A percentile compares a stretch with the other conserved stretches of the same genome.
phyloP scores from a whole-genome alignment of 345 rosid species.

The Chamaenerion angustifolium region DNA sequence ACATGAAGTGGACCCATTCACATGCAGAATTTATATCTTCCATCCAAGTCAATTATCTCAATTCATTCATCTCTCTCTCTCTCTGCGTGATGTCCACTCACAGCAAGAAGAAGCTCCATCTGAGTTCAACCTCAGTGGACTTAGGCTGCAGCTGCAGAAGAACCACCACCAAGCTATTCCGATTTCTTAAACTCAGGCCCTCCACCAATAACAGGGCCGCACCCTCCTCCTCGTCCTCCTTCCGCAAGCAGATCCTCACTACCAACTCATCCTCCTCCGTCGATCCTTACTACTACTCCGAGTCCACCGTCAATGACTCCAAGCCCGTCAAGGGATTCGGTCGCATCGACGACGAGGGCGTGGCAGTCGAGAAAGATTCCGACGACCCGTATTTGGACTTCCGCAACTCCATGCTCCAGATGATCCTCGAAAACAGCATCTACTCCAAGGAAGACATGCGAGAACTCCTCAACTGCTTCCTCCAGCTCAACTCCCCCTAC shows the following conservation, averaged over 20 bases:
- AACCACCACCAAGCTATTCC: constrained; percentile 25
- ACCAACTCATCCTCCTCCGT: constrained; percentile 5
- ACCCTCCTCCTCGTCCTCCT: constrained; percentile 5
- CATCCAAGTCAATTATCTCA: too few species aligned
- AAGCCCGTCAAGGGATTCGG: constrained; percentile 33
- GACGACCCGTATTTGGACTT: constrained; percentile 87
- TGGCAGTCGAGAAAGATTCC: constrained; percentile 92
- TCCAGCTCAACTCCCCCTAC: constrained; percentile 67
- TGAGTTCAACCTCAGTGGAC: constrained; percentile 48
- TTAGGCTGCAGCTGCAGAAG: constrained; percentile 60
- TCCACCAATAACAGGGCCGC: constrained; percentile 8
- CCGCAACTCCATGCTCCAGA: constrained; percentile 85
- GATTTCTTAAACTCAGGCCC: constrained; percentile 29
- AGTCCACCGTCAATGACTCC: constrained; percentile 10
- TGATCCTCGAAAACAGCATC: constrained; percentile 81
- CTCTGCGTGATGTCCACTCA: too few species aligned
- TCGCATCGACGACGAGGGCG: constrained; percentile 44
- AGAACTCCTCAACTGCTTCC: constrained; percentile 74
- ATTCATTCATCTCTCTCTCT: too few species aligned
- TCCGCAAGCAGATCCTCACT: constrained; percentile 16
- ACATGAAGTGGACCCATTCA: too few species aligned
- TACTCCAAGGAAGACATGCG: constrained; percentile 67
- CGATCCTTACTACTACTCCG: constrained; percentile 16
- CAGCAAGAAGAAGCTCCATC: constrained; percentile 31
- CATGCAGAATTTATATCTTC: too few species aligned